Evolutionary conservation across 2,329 filamentous ascomycete species (phyloP).

Genomic region (Escovopsis sp.): DNA sequence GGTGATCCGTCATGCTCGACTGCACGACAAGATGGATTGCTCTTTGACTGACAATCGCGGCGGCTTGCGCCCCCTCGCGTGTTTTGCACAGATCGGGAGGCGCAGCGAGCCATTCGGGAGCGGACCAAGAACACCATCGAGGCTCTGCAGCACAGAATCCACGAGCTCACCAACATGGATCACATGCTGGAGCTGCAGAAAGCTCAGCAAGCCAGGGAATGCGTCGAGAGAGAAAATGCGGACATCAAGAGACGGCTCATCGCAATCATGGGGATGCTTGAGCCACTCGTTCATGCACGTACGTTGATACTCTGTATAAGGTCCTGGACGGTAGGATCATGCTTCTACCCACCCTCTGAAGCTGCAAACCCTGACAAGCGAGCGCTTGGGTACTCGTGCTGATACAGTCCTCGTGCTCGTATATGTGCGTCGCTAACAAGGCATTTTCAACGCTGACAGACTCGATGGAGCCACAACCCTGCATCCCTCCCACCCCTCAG

Average conservation of each 20-base stretch:
- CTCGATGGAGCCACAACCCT: constrained; percentile 10
- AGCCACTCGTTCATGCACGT: constrained; percentile 34
- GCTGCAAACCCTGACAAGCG: neutral
- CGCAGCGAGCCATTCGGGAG: constrained; percentile 71
- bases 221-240: constrained; percentile 62
- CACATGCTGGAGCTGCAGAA: constrained; percentile 73
- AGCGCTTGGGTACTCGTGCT: neutral
- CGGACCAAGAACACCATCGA: constrained; percentile 72
- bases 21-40: neutral
- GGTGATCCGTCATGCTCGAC: too few relatives aligned
- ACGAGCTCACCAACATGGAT: constrained; percentile 62
- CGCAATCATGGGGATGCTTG: constrained; percentile 47
- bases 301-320: constrained; percentile 5
- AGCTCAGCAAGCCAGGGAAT: constrained; percentile 60
- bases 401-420: constrained; percentile 5
- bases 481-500: constrained; percentile 18
- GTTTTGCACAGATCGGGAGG: constrained; percentile 55
- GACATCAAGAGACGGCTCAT: constrained; percentile 58
- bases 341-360: too few relatives aligned
- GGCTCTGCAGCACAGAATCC: constrained; percentile 53
- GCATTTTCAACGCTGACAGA: neutral
- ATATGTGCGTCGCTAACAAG: constrained; percentile 3
- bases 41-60: neutral
- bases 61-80: constrained; percentile 5
- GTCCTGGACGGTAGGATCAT: too few relatives aligned